These are phyloP conservation scores for Zygosaccharomyces sapae DNA, from an alignment of 1,139 yeast genomes.

Conservation along the genomic window DNA sequence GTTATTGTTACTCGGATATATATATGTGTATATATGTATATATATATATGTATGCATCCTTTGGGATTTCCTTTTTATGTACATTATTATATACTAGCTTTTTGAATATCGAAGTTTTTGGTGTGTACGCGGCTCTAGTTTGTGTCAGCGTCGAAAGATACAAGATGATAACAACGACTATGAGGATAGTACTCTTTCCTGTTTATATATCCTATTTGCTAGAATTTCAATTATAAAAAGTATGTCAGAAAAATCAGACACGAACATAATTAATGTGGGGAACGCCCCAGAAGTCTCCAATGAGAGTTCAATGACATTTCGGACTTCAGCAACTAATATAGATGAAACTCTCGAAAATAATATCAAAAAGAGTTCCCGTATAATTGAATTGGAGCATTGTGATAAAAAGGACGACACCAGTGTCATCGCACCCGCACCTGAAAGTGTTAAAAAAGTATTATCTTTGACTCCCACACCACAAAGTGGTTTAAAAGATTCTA, in stretches of 20 bases:
- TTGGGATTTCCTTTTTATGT: no score
- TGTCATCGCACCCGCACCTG: constrained; percentile 6
- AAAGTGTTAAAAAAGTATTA: constrained; percentile 4
- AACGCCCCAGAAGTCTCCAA: neutral
- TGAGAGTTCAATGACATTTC: constrained; percentile 2
- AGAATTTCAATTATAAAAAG: no score
- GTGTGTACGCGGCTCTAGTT: constrained; percentile 2
- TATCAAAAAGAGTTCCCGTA: neutral
- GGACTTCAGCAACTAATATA: neutral
- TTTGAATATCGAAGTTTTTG: neutral
- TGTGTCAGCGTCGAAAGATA: constrained; percentile 4
- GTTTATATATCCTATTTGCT: no score
- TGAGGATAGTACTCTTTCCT: no score
- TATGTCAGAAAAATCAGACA: neutral
- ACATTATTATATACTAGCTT: neutral
- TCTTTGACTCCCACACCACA: constrained; percentile 2
- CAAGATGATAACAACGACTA: neutral
- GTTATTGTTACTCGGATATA: neutral
- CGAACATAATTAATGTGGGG: neutral
- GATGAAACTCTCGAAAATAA: neutral
- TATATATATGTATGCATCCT: neutral
- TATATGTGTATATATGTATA: no score
- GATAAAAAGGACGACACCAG: constrained; percentile 1
- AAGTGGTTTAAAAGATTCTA: constrained; percentile 6
- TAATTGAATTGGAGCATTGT: neutral